Evolutionary conservation across 257 asterid genomes (phyloP), one percentile per base, ranked within the genome.

Genomic region (Lavandula angustifolia): DNA sequence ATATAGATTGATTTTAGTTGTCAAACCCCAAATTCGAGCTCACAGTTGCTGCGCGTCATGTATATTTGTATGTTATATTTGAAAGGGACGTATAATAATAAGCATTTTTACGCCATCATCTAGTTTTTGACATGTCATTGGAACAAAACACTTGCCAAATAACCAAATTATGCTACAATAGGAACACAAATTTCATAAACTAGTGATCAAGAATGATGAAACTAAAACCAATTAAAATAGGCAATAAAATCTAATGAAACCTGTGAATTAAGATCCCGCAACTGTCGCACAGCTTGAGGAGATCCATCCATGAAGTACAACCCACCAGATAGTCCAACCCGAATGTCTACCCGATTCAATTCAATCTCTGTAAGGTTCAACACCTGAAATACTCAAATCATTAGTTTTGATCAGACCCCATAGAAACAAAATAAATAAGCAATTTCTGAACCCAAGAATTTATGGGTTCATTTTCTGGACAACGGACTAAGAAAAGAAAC

Each of bases 281-380:
- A 75, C 76, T 91, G 98, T 61, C 96, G 80, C 73, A 91, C 96
- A 43, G 96, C 95, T 85, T 91, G 98, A 75, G 95, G 94, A 75
- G 96, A 88, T 67, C 96, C 96, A 79, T 91, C 88, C 98, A 88
- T 91, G 79, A 84, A 91, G 86, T 91, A 86, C 38, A 86, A 78
- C 29, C 96, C 98, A 80, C 96, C 96, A 33, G 98, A 82, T 32
- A 91, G 82, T 56, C 98, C 98, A 68, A 91, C 95, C 49, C 98
- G 84, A 71, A 91, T 80, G 75, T 91, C 98, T 41, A 88, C 95
- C 55, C 95, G 85, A 73, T 85, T 86, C 35, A 91, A 85, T 75
- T 88, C 96, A 67, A 91, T 85, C 79, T 91, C 96, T 1, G 96
- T 88, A 71, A 91, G 86, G 81, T 91, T 91, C 75, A 91, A 71